Conservation (phyloP, 768 basidiomycete genomes). For the Suillus subaureus region DNA sequence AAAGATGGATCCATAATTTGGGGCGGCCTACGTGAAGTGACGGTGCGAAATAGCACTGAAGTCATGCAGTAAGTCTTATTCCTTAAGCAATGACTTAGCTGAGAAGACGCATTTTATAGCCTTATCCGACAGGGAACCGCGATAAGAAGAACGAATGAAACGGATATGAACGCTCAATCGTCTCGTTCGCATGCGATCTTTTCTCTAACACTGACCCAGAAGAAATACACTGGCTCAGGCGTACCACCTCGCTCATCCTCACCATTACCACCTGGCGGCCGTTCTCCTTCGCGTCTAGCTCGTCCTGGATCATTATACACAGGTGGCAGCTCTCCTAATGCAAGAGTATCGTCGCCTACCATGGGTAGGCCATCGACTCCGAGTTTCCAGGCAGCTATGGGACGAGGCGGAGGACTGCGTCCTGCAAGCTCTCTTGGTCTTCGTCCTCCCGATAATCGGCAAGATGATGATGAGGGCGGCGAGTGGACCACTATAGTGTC, state of each 20-base stretch:
- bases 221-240: constrained; percentile 75
- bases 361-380: constrained; percentile 79
- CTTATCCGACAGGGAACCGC: constrained; percentile 88
- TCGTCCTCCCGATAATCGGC: constrained; percentile 52
- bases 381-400: constrained; percentile 76
- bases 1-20: constrained; percentile 97
- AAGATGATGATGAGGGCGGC: constrained; percentile 62
- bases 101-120: constrained; percentile 42
- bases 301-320: constrained; percentile 81
- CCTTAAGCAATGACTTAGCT: constrained; percentile 8
- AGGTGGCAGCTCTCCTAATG: constrained; percentile 36
- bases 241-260: constrained; percentile 75
- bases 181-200: constrained; percentile 99
- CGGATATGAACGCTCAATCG: constrained; percentile 98
- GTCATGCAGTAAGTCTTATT: constrained; percentile 82
- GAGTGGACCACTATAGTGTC: constrained; percentile 91
- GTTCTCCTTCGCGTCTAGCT: constrained; percentile 76
- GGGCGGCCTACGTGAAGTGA: constrained; percentile 92
- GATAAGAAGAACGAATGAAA: constrained; percentile 93
- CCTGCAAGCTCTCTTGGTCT: constrained; percentile 82
- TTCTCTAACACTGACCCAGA: constrained; percentile 91
- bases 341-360: constrained; percentile 73
- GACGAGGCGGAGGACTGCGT: constrained; percentile 63
- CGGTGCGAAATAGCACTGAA: constrained; percentile 79
- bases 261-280: constrained; percentile 71